Conservation (phyloP, 345 rosid genomes). For the Ceriops decandra region DNA sequence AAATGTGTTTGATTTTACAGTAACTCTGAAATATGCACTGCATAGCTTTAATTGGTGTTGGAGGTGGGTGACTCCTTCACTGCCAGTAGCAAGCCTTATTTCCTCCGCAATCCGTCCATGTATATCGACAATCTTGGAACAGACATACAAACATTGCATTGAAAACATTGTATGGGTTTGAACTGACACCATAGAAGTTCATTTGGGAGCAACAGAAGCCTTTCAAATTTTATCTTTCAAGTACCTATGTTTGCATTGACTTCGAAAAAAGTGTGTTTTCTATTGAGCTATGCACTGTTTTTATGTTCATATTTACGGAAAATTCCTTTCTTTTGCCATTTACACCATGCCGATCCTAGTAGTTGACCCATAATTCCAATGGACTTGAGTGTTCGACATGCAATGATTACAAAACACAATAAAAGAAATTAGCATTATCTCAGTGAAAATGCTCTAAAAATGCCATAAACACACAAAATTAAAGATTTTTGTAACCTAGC, state of each 20-base stretch:
- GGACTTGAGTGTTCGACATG: slow-evolving; percentile 4
- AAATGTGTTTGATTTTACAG: slow-evolving; percentile 32
- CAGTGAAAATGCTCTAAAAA: neutral
- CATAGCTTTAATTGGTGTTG: slow-evolving; percentile 56
- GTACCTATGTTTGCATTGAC: neutral
- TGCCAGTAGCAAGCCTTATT: slow-evolving; percentile 67
- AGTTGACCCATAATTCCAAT: neutral
- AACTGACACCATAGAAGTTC: neutral
- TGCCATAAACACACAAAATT: neutral
- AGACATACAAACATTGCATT: slow-evolving; percentile 30
- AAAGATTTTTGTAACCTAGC: slow-evolving; percentile 28
- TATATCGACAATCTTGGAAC: slow-evolving; percentile 25
- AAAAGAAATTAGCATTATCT: slow-evolving; percentile 1
- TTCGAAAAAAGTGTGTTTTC: neutral
- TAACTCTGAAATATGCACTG: slow-evolving; percentile 75
- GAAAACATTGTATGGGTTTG: neutral
- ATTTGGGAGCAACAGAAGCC: neutral
- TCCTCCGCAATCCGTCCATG: slow-evolving; percentile 69
- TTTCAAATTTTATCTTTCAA: neutral
- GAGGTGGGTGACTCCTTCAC: slow-evolving; percentile 41
- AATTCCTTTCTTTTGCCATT: neutral
- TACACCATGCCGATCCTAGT: neutral
- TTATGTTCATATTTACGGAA: neutral
- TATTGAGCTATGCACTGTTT: neutral
- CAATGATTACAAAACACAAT: neutral